A percentile compares a stretch with the other conserved stretches of the same genome.
Conservation (phyloP, 495 filamentous ascomycete genomes). For the Daldinia concentrica region DNA sequence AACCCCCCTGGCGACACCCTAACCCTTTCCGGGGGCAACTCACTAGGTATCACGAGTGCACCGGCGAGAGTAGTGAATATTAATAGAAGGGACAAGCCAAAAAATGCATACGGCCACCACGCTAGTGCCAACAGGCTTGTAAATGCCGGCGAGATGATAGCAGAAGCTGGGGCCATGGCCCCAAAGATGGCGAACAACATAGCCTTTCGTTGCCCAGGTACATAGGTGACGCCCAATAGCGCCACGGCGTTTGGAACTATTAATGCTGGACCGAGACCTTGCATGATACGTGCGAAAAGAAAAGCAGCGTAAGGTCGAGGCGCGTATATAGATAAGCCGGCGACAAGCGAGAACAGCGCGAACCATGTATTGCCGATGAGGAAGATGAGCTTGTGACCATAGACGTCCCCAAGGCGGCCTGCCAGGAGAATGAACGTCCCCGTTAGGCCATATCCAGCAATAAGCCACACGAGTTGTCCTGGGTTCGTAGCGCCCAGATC, state of each 20-base stretch:
- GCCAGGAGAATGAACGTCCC: conserved; percentile 76
- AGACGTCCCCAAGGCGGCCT: conserved; percentile 72
- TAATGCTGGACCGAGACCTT: conserved; percentile 70
- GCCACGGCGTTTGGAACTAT: conserved; percentile 71
- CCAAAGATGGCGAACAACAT: conserved; percentile 75
- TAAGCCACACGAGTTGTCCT: conserved; percentile 61
- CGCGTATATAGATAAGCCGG: conserved; percentile 59
- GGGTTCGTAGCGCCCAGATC: conserved; percentile 53
- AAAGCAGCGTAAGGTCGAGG: conserved; percentile 60
- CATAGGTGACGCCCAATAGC: conserved; percentile 66
- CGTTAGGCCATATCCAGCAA: conserved; percentile 66
- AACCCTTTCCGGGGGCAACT: conserved; percentile 48
- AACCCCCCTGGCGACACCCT: conserved; percentile 22
- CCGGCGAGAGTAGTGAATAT: conserved; percentile 54
- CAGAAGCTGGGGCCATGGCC: conserved; percentile 68
- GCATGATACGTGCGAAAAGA: conserved; percentile 66
- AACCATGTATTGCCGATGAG: conserved; percentile 72
- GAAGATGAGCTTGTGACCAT: conserved; percentile 72
- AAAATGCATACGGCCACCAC: conserved; percentile 75
- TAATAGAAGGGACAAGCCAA: conserved; percentile 62
- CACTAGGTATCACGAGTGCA: conserved; percentile 63
- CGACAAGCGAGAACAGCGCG: conserved; percentile 68
- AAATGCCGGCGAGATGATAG: conserved; percentile 62
- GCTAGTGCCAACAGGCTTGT: conserved; percentile 62
- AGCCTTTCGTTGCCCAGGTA: conserved; percentile 65